Conservation (phyloP, 2,329 filamentous ascomycete genomes). For the Colletotrichum navitas region DNA sequence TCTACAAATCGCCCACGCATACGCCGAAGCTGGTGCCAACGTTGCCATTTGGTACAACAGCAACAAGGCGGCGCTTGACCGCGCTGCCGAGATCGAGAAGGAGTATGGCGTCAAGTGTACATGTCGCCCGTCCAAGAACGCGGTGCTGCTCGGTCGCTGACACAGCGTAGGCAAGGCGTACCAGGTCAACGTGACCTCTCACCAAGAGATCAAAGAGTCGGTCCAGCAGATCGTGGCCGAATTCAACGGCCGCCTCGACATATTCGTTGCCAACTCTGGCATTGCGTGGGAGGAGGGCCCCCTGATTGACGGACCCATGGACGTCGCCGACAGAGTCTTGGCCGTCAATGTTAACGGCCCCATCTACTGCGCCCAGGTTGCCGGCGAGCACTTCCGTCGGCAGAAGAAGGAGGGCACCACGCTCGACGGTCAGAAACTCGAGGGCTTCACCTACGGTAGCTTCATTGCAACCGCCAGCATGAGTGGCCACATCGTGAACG, state of each 20-base stretch:
- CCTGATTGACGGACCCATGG: constrained; percentile 73
- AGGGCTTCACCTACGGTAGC: constrained; percentile 72
- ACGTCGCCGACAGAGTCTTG: constrained; percentile 76
- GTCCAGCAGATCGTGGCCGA: constrained; percentile 70
- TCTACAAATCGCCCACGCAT: constrained; percentile 71
- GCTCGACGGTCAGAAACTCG: constrained; percentile 70
- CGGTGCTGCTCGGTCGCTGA: constrained; percentile 20
- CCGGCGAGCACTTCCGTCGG: constrained; percentile 76
- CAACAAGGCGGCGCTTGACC: constrained; percentile 73
- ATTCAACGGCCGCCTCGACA: constrained; percentile 80
- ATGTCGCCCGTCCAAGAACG: constrained; percentile 45
- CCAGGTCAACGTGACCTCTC: constrained; percentile 70
- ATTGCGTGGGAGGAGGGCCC: constrained; percentile 79
- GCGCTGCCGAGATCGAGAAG: constrained; percentile 73
- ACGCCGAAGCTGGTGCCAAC: constrained; percentile 79
- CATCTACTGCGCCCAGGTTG: constrained; percentile 81
- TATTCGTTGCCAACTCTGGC: constrained; percentile 85
- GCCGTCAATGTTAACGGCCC: constrained; percentile 80
- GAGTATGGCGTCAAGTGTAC: constrained; percentile 76
- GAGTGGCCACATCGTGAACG: constrained; percentile 82
- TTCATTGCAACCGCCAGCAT: constrained; percentile 86
- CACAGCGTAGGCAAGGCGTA: constrained; percentile 66
- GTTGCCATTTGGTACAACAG: constrained; percentile 80
- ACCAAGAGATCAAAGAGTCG: constrained; percentile 63
- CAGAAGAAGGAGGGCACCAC: constrained; percentile 77